Evolutionary conservation across 352 stramenopile genomes (phyloP), one percentile per base, ranked within the genome.

Genomic region (Aphanomyces euteiches): DNA sequence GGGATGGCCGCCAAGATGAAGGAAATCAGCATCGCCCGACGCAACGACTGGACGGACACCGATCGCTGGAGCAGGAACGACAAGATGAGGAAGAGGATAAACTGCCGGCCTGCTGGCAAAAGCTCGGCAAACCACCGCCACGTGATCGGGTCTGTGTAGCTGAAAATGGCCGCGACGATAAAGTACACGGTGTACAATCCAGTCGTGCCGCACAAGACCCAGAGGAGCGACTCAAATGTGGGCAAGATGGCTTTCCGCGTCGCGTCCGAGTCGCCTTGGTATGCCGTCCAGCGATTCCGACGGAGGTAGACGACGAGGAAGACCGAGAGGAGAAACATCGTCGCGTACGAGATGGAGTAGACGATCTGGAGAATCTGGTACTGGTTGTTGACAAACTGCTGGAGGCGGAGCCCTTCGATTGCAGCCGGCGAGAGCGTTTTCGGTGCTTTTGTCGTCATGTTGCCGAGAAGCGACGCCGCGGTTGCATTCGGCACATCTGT

Each of bases 221-320:
- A 40, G 2, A 63, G 28, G 28, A 63, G 56, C 56, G 56, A 82
- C 72, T 88, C 84, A 67, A 89, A 91, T 5, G 82, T 79, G 7
- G 84, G 84, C n/a, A 90, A 56, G 34, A 90, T 75, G 39, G 89
- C 67, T 70, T 90, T 90, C 38, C 82, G 74, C 3, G 81, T 75
- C 10, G 82, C 82, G 0, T 70, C 73, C 0, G 73, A 61, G 54
- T 91, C 75, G 10, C 84, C 81, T 37, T 72, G 75, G 34, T 86
- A 66, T 10, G 82, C 84, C 6, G 83, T 74, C 40, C 78, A 72
- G 15, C 84, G 81, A 56, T 89, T 89, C 63, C 77, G 74, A 2
- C 84, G 75, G 50, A 91, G 72, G 68, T 90, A 90, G 7, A 45
- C 28, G 36, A 88, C 72, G 12, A 91, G 72, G 19, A 73, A 37